Base-by-base conservation (phyloP, 108 stramenopile genomes). In the Fragilaria radians region DNA sequence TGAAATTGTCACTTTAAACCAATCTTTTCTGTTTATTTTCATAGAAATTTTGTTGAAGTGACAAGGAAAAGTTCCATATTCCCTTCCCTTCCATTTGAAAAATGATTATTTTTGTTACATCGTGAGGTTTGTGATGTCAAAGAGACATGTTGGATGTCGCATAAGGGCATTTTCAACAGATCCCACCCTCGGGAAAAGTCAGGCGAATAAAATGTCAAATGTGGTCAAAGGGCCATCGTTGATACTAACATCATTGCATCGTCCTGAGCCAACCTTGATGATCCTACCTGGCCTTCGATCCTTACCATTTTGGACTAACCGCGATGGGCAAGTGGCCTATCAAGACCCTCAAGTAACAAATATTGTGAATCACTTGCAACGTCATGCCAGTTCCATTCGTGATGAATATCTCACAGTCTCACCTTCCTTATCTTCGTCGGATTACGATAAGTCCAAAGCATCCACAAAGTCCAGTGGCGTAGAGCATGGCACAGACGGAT, bases 141-240 rank as follows among this genome's bases (percentile, higher is more conserved):
- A n/a, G n/a, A n/a, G n/a, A n/a, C n/a, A n/a, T n/a, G n/a, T n/a
- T n/a, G n/a, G n/a, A n/a, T n/a, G n/a, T n/a, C n/a, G n/a, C n/a
- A n/a, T n/a, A n/a, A n/a, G n/a, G n/a, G n/a, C n/a, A n/a, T n/a
- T n/a, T n/a, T n/a, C n/a, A n/a, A n/a, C n/a, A n/a, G n/a, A n/a
- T n/a, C n/a, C n/a, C n/a, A n/a, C n/a, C n/a, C n/a, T n/a, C n/a
- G n/a, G n/a, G n/a, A n/a, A n/a, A n/a, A 42, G 36, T 42, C 7
- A 42, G 11, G 36, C 7, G 11, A 42, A 42, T 42, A 42, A 11
- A 18, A 34, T 36, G 55, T 18, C 55, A 31, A 57, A 72, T 50
- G 83, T 92, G 57, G 62, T 92, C 28, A 79, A 85, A 60, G 91
- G 91, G 22, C 91, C 91, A 5, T 86, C 83, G 9, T 63, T 89